Percentiles rank a stretch among this genome's conserved stretches.
Conservation (phyloP, 495 filamentous ascomycete species). For the Tricharina praecox region DNA sequence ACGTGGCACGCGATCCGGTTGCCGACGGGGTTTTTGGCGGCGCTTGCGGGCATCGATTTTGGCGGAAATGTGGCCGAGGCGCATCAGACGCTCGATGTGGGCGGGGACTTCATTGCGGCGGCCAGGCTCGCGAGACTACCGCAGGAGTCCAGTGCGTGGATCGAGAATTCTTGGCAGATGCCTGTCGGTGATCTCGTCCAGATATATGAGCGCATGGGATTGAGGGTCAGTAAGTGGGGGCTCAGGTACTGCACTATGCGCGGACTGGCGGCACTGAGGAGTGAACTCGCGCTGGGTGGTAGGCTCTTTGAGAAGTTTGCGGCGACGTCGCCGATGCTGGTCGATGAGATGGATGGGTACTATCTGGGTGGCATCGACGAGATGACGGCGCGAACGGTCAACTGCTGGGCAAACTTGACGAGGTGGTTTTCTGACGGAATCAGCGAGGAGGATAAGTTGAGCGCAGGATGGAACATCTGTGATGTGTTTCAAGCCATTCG, state of each 20-base stretch:
- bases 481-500: slow-evolving; percentile 25
- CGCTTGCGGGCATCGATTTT: slow-evolving; percentile 18
- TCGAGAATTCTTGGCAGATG: slow-evolving; percentile 15
- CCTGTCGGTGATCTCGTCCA: slow-evolving; percentile 16
- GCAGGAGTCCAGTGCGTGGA: slow-evolving; percentile 9
- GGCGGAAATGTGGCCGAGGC: slow-evolving; percentile 12
- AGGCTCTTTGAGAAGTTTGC: slow-evolving; percentile 1
- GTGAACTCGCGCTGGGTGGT: slow-evolving; percentile 9
- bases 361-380: slow-evolving; percentile 23
- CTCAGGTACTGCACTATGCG: slow-evolving; percentile 20
- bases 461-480: slow-evolving; percentile 20
- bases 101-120: slow-evolving; percentile 18
- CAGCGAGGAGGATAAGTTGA: slow-evolving; percentile 15
- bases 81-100: slow-evolving; percentile 19
- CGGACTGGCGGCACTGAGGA: slow-evolving; percentile 19
- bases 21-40: slow-evolving; percentile 14
- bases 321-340: slow-evolving; percentile 18
- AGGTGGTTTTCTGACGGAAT: slow-evolving; percentile 21
- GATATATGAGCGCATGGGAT: slow-evolving; percentile 19
- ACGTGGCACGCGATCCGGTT: slow-evolving; percentile 25
- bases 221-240: slow-evolving; percentile 9
- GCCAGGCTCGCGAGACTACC: slow-evolving; percentile 14
- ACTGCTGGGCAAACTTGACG: slow-evolving; percentile 23
- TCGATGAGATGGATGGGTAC: slow-evolving; percentile 18
- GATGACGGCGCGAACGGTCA: slow-evolving; percentile 21